Evolutionary conservation across 371 early-diverging fungal genomes (phyloP).

Genomic region (Amoeboaphelidium protococcarum): DNA sequence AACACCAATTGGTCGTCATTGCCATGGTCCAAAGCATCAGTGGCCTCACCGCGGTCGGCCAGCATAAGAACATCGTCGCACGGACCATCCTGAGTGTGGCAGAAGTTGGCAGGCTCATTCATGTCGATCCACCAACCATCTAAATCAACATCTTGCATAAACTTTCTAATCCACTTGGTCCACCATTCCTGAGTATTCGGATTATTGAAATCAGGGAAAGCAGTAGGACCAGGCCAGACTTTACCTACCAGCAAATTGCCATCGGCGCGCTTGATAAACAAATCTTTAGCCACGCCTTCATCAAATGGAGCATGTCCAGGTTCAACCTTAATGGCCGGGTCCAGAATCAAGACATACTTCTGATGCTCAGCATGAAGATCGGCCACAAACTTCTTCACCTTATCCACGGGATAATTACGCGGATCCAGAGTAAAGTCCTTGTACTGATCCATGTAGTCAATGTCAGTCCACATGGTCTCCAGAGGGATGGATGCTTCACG

Average conservation of each 20-base stretch:
- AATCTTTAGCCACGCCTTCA: slow-evolving; percentile 6
- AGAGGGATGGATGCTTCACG: slow-evolving; percentile 27
- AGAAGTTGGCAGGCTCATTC: slow-evolving; percentile 37
- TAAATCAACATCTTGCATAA: slow-evolving; percentile 13
- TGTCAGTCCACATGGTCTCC: slow-evolving; percentile 42
- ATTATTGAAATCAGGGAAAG: slow-evolving; percentile 32
- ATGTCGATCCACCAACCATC: slow-evolving; percentile 42
- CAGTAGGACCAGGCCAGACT: slow-evolving; percentile 40
- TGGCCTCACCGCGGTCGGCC: not conserved
- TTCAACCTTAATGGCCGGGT: slow-evolving; percentile 9
- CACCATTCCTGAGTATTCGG: slow-evolving; percentile 20
- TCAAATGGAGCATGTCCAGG: slow-evolving; percentile 5
- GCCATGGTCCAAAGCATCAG: not conserved
- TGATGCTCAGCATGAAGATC: slow-evolving; percentile 14
- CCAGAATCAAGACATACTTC: slow-evolving; percentile 11
- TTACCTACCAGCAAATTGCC: slow-evolving; percentile 19
- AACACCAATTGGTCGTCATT: slow-evolving; percentile 4
- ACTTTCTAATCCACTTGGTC: slow-evolving; percentile 17
- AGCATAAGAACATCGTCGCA: slow-evolving; percentile 1
- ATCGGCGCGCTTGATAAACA: slow-evolving; percentile 11
- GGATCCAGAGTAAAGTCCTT: slow-evolving; percentile 24
- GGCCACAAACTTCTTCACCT: slow-evolving; percentile 7
- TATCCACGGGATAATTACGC: slow-evolving; percentile 15
- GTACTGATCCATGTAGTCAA: slow-evolving; percentile 23
- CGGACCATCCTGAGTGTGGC: slow-evolving; percentile 18